Evolutionary conservation across 352 stramenopile species (phyloP), one percentile per base, ranked within the genome.

Genomic region (Globisporangium ultimum): DNA sequence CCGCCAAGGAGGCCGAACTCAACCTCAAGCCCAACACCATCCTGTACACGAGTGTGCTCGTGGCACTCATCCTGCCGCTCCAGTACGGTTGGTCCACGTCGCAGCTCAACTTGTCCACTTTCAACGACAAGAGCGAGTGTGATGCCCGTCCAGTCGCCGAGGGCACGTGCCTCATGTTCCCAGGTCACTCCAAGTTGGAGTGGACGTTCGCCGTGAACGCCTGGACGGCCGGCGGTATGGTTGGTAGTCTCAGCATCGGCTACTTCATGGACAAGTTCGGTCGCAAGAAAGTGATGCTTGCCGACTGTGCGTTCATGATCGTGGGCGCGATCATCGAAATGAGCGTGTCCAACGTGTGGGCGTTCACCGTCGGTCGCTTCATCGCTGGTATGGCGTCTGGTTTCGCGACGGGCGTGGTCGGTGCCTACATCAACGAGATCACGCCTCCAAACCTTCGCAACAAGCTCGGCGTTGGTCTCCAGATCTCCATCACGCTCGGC

Each of bases 391-490:
- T 48, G 43, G 48, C 24, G 48, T 41, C 22, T 40, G 76, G 74
- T 10, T 64, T 58, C 11, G 64, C 73, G 10, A 72, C 66, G 1
- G 71, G 67, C 13, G 70, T 71, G 54, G 58, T 75, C 22, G 63
- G 66, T 20, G 60, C 53, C 11, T 84, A 80, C 22, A 72, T 79
- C 45, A 77, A 71, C n/a, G 76, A 86, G 21, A 76, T 86, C n/a
- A 66, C 64, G 12, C 73, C 76, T 6, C 64, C 71, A 0, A 42
- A 74, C 38, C 61, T 86, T 6, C 76, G 76, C 4, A 70, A 60
- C 15, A 70, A 70, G 20, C 38, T 82, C 17, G 63, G 65, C 24
- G 64, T 68, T 28, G 68, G 61, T 17, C 73, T 84, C 38, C 79
- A 89, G 58, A 75, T 87, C 24, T 62, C 63, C 13, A 70, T 89